Conservation (phyloP, 805 yeast species). For the Schizosaccharomyces lindneri region DNA sequence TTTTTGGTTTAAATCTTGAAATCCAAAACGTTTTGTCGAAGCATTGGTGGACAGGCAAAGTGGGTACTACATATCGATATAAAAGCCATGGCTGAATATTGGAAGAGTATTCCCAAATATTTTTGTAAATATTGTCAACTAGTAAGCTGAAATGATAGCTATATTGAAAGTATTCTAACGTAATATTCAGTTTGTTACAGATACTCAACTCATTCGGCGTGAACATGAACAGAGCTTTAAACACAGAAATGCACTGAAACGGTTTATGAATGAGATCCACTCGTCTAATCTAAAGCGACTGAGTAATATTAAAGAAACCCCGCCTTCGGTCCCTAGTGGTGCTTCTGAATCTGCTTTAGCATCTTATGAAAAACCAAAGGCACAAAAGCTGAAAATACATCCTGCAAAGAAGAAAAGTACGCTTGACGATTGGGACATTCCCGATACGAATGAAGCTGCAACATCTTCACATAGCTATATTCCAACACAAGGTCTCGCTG, state of each 20-base stretch:
- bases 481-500: not conserved
- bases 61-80: too few relatives aligned
- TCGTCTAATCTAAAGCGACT: not conserved
- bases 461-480: not conserved
- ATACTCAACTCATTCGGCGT: not conserved
- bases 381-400: not conserved
- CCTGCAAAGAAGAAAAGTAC: not conserved
- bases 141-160: not conserved
- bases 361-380: not conserved
- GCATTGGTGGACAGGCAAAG: too few relatives aligned
- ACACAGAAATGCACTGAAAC: not conserved
- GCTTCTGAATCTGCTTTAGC: not conserved
- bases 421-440: not conserved
- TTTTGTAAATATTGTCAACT: not conserved
- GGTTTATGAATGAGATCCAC: not conserved
- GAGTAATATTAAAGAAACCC: not conserved
- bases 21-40: too few relatives aligned
- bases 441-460: not conserved
- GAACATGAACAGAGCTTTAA: not conserved
- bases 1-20: not conserved
- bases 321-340: not conserved
- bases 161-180: not conserved
- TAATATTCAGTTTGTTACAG: not conserved
- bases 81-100: not conserved
- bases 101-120: constrained; percentile 2